A percentile compares a stretch with the other conserved stretches of the same genome.
phyloP scores from a whole-genome alignment of 345 rosid genomes.

The Geranium brycei region DNA sequence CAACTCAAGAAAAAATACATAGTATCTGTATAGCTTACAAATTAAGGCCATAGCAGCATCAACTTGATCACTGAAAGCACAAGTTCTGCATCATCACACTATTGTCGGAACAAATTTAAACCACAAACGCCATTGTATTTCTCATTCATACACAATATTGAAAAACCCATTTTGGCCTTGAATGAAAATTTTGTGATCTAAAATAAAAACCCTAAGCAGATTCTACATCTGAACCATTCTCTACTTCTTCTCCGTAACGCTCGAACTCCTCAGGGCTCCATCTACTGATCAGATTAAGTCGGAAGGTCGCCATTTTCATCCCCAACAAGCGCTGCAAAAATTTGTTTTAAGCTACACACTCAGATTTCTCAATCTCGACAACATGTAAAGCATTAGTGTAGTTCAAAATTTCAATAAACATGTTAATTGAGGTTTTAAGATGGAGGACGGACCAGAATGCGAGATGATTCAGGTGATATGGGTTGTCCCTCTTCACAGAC shows the following conservation, averaged over 20 bases:
- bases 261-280: constrained; percentile 73
- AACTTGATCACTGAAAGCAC: too few relatives aligned
- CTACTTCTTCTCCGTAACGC: constrained; percentile 44
- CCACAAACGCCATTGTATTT: too few relatives aligned
- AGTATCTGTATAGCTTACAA: background rate
- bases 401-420: background rate
- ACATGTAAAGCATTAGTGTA: background rate
- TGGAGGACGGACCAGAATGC: constrained; percentile 51
- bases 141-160: background rate
- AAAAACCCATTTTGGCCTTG: background rate
- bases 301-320: constrained; percentile 81
- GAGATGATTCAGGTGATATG: constrained; percentile 79
- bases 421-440: background rate
- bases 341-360: background rate
- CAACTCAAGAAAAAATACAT: background rate
- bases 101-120: background rate
- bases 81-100: background rate
- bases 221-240: constrained; percentile 62
- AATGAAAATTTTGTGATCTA: background rate
- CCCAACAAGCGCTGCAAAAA: constrained; percentile 76
- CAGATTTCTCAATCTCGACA: background rate
- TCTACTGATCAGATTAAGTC: constrained; percentile 61
- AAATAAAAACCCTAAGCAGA: constrained; percentile 25
- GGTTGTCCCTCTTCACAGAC: constrained; percentile 92
- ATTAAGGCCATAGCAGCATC: background rate